These are phyloP conservation scores for Cercis canadensis DNA, from an alignment of 306 rosid genomes.

Conservation along the genomic window DNA sequence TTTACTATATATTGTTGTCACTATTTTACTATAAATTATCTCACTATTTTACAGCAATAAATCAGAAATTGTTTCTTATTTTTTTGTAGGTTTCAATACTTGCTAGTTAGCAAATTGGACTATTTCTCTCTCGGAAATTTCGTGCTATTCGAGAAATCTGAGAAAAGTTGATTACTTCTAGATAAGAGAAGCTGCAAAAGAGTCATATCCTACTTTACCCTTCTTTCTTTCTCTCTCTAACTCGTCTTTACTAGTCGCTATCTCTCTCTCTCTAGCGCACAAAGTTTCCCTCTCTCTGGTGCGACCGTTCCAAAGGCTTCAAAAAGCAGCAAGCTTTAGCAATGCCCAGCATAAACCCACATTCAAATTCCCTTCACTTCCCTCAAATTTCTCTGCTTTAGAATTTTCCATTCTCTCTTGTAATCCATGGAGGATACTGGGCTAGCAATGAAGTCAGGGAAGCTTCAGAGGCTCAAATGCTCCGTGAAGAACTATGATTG, in stretches of 20 bases:
- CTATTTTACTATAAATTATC: no score
- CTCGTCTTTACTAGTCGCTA: conserved; percentile 5
- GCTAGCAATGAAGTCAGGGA: conserved; percentile 24
- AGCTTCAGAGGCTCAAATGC: conserved; percentile 61
- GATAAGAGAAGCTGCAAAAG: not conserved
- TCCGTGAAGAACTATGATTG: conserved; percentile 85
- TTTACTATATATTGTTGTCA: no score
- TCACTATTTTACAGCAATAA: no score
- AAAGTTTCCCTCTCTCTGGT: conserved; percentile 45
- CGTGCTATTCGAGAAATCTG: not conserved
- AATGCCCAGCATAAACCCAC: conserved; percentile 14
- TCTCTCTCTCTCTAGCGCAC: conserved; percentile 16
- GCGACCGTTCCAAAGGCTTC: conserved; percentile 41
- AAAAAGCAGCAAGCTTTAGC: conserved; percentile 41
- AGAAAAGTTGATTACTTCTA: not conserved
- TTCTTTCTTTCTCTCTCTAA: conserved; percentile 10
- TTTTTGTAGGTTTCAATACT: no score
- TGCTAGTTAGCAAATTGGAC: no score
- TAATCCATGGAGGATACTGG: conserved; percentile 30
- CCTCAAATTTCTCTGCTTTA: conserved; percentile 5
- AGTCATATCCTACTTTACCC: not conserved
- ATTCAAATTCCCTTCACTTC: not conserved
- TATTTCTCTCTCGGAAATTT: conserved; percentile 6
- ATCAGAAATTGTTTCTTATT: no score
- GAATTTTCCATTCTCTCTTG: not conserved